Conservation (phyloP, 2,329 filamentous ascomycete species). For the Pseudodiploospora longispora region DNA sequence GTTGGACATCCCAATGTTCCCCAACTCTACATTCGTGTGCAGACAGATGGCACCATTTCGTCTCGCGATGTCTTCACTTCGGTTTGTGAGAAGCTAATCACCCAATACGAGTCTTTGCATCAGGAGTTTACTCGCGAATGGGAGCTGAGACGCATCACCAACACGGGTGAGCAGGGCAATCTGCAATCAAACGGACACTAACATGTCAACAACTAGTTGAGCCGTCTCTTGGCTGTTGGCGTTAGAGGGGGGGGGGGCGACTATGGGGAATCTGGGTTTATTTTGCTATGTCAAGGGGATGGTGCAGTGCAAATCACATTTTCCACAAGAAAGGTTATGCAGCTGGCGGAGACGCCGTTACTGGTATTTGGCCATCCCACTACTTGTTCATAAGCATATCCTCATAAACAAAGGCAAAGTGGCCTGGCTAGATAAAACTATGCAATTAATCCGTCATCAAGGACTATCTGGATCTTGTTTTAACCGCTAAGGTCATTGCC, state of each 20-base stretch:
- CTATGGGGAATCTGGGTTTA: constrained; percentile 3
- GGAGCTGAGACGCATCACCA: constrained; percentile 79
- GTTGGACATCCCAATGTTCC: constrained; percentile 54
- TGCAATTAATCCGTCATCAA: no score
- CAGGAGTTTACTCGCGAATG: constrained; percentile 90
- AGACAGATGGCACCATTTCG: constrained; percentile 81
- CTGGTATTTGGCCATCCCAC: no score
- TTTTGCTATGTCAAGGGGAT: constrained; percentile 5
- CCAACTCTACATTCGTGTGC: constrained; percentile 65
- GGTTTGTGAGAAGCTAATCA: constrained; percentile 74
- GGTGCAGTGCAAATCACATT: no score
- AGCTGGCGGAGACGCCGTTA: no score
- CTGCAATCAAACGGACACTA: constrained; percentile 29
- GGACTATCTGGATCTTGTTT: no score
- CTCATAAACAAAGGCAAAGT: neutral
- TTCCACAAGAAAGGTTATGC: no score
- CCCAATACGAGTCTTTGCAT: constrained; percentile 69
- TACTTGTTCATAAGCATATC: no score
- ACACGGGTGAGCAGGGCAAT: constrained; percentile 50
- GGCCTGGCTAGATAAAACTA: neutral
- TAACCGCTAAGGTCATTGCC: no score
- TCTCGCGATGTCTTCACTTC: constrained; percentile 83
- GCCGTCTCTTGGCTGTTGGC: constrained; percentile 13
- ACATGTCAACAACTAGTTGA: neutral
- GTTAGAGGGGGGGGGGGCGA: constrained; percentile 11